phyloP scores from a whole-genome alignment of 148 eudicot species.

The Camellia granthamiana region DNA sequence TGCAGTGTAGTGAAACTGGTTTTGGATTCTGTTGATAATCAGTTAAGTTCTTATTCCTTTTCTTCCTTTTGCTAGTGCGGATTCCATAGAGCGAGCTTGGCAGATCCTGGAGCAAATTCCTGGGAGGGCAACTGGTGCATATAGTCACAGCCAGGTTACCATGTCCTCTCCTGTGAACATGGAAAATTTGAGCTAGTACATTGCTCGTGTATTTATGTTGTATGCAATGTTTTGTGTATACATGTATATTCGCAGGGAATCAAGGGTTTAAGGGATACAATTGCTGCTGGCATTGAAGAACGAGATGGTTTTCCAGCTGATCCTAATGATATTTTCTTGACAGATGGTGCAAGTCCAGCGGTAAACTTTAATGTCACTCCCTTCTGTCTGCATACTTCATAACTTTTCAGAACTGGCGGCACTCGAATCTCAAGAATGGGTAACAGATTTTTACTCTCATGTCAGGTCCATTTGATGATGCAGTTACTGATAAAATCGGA shows the following conservation, averaged over 20 bases:
- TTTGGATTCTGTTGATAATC: not conserved
- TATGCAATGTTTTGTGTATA: not conserved
- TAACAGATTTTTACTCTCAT: constrained; percentile 4
- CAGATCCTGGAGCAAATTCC: constrained; percentile 89
- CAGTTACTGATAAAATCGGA: constrained; percentile 79
- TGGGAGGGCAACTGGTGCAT: constrained; percentile 92
- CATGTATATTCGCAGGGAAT: constrained; percentile 49
- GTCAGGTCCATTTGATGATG: constrained; percentile 97
- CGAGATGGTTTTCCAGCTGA: constrained; percentile 91
- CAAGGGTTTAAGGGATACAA: constrained; percentile 85
- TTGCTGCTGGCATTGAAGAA: constrained; percentile 89
- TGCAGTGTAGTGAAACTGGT: not conserved
- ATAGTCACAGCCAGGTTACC: constrained; percentile 88
- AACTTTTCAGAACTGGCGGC: not conserved
- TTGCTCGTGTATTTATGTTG: not conserved
- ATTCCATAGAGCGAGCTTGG: constrained; percentile 81
- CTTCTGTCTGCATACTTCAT: not conserved
- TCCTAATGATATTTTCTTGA: constrained; percentile 91
- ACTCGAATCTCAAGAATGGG: not conserved
- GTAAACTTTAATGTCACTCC: constrained; percentile 20
- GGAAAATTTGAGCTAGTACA: not conserved
- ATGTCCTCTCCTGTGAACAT: not conserved
- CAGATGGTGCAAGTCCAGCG: constrained; percentile 94
- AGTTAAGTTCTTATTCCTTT: not conserved
- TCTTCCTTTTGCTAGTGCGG: constrained; percentile 43